Evolutionary conservation across 2,329 filamentous ascomycete genomes (phyloP).

Genomic region (Beauveria australis): DNA sequence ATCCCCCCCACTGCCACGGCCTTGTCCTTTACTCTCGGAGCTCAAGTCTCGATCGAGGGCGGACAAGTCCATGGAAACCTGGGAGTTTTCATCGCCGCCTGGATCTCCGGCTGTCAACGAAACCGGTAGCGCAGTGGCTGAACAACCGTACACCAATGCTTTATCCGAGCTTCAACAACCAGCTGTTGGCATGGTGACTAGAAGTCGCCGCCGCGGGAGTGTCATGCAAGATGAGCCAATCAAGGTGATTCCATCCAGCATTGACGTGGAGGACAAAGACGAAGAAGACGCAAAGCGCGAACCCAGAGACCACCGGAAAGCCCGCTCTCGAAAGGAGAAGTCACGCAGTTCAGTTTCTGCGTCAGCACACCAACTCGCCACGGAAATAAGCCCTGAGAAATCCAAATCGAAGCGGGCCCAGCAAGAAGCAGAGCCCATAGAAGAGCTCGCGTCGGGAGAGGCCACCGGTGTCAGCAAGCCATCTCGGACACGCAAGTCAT

Average conservation of each 20-base stretch:
- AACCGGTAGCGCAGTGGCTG: not conserved
- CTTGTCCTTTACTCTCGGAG: constrained; percentile 43
- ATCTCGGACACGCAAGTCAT: constrained; percentile 3
- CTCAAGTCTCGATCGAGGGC: constrained; percentile 40
- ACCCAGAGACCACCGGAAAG: not conserved
- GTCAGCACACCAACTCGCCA: not conserved
- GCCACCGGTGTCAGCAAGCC: not conserved
- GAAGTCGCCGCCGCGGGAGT: constrained; percentile 8
- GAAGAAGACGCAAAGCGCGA: not conserved
- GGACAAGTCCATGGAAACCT: constrained; percentile 29
- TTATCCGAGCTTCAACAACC: constrained; percentile 1
- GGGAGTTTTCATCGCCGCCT: constrained; percentile 51
- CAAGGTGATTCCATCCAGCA: constrained; percentile 10
- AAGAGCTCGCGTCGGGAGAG: not conserved
- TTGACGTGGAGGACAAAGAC: not conserved
- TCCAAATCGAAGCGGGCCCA: not conserved
- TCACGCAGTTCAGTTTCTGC: not conserved
- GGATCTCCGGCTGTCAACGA: constrained; percentile 35
- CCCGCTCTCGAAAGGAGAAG: not conserved
- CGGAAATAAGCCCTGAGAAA: not conserved
- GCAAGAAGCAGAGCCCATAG: not conserved
- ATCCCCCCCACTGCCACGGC: constrained; percentile 48
- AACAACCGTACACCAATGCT: not conserved
- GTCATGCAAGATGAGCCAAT: not conserved
- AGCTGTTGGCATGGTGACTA: constrained; percentile 5